phyloP scores from a whole-genome alignment of 2,329 filamentous ascomycete genomes.

The Botrytis elliptica region DNA sequence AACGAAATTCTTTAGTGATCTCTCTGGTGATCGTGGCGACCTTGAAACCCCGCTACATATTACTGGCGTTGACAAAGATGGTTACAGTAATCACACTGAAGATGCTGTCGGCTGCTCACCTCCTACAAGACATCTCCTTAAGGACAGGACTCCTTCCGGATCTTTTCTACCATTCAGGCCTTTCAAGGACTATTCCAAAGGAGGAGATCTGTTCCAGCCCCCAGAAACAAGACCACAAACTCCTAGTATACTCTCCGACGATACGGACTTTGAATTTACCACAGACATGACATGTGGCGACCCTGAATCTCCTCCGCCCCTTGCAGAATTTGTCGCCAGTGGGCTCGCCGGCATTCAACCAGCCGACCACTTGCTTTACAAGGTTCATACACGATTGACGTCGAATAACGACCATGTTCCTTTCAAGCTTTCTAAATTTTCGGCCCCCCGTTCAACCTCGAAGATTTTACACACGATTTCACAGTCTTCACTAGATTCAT shows the following conservation, averaged over 20 bases:
- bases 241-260: constrained; percentile 29
- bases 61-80: constrained; percentile 46
- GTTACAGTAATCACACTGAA: constrained; percentile 31
- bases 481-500: constrained; percentile 26
- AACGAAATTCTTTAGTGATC: constrained; percentile 75
- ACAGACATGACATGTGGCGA: constrained; percentile 21
- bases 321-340: constrained; percentile 51
- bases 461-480: constrained; percentile 28
- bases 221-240: constrained; percentile 29
- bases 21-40: constrained; percentile 64
- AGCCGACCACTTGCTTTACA: constrained; percentile 62
- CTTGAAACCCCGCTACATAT: constrained; percentile 50
- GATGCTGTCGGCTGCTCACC: constrained; percentile 27
- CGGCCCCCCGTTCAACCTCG: constrained; percentile 19
- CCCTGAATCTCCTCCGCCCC: constrained; percentile 9
- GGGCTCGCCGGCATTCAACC: constrained; percentile 59
- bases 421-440: constrained; percentile 25
- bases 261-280: constrained; percentile 38
- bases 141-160: constrained; percentile 28
- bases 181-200: constrained; percentile 45
- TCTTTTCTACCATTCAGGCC: constrained; percentile 44
- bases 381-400: constrained; percentile 44
- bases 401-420: not conserved
- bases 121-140: not conserved
- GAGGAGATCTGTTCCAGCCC: constrained; percentile 26